Conservation (phyloP, 2,329 filamentous ascomycete species). For the Nemania serpens region DNA sequence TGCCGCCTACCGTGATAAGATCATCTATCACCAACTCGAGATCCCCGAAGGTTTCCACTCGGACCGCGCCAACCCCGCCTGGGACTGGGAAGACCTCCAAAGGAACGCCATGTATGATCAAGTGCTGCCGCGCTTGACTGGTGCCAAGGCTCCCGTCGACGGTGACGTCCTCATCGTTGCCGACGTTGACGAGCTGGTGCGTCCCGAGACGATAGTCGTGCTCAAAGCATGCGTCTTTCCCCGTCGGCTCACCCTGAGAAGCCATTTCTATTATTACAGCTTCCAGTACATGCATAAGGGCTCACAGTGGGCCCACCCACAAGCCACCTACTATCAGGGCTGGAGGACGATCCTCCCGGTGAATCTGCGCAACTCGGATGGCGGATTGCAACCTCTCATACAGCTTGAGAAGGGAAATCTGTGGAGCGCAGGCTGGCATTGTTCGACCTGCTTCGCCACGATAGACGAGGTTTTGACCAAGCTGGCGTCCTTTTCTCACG, state of each 20-base stretch:
- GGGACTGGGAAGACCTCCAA: constrained; percentile 56
- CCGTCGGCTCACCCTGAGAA: constrained; percentile 55
- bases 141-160: constrained; percentile 46
- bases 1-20: constrained; percentile 59
- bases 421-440: constrained; percentile 56
- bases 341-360: constrained; percentile 56
- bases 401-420: constrained; percentile 47
- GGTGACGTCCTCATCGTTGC: constrained; percentile 64
- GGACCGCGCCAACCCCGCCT: constrained; percentile 43
- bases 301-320: constrained; percentile 60
- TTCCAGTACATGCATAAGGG: constrained; percentile 57
- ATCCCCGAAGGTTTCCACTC: constrained; percentile 50
- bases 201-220: constrained; percentile 53
- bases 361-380: constrained; percentile 56
- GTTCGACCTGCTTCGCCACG: constrained; percentile 63
- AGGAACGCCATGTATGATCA: constrained; percentile 62
- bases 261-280: constrained; percentile 61
- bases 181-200: constrained; percentile 65
- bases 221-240: constrained; percentile 59
- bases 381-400: constrained; percentile 46
- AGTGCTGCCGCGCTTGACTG: constrained; percentile 55
- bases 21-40: constrained; percentile 61
- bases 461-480: constrained; percentile 60
- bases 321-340: constrained; percentile 61
- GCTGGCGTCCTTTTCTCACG: constrained; percentile 61